phyloP scores from a whole-genome alignment of 2,329 filamentous ascomycete genomes.

The Pestalotiopsis sp. region DNA sequence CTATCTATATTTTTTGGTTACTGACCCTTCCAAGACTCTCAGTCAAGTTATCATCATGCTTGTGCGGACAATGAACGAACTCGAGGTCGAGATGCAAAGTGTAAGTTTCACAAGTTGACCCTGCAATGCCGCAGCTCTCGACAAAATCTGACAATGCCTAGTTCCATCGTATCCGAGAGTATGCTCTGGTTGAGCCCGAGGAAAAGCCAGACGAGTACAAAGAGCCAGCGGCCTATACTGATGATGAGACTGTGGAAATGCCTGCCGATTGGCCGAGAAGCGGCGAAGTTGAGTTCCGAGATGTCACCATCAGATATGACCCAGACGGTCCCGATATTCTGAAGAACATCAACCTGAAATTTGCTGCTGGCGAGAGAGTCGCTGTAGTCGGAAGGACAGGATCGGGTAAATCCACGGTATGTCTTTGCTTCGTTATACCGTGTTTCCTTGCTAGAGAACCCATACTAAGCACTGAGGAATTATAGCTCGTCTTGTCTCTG shows the following conservation, averaged over 20 bases:
- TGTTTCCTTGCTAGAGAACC: background rate
- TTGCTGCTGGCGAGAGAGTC: conserved; percentile 71
- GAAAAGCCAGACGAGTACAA: conserved; percentile 45
- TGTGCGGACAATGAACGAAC: conserved; percentile 57
- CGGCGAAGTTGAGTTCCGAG: conserved; percentile 53
- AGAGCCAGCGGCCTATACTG: conserved; percentile 42
- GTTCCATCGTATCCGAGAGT: conserved; percentile 54
- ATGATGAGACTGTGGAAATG: conserved; percentile 39
- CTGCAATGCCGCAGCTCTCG: background rate
- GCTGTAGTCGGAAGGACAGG: conserved; percentile 82
- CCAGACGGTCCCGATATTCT: conserved; percentile 50
- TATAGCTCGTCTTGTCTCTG: conserved; percentile 53
- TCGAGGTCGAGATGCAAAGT: conserved; percentile 60
- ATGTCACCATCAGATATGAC: conserved; percentile 53
- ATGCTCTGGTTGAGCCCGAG: conserved; percentile 48
- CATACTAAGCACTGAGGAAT: conserved; percentile 11
- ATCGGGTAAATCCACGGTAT: conserved; percentile 80
- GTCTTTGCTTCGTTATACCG: conserved; percentile 21
- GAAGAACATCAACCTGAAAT: conserved; percentile 51
- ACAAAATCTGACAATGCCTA: conserved; percentile 26
- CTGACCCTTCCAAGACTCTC: conserved; percentile 35
- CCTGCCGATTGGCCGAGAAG: conserved; percentile 47
- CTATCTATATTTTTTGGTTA: conserved; percentile 11
- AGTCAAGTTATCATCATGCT: conserved; percentile 54
- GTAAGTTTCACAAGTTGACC: conserved; percentile 34